Conservation (phyloP, 2,329 filamentous ascomycete genomes). For the Ceratocystis papillata region DNA sequence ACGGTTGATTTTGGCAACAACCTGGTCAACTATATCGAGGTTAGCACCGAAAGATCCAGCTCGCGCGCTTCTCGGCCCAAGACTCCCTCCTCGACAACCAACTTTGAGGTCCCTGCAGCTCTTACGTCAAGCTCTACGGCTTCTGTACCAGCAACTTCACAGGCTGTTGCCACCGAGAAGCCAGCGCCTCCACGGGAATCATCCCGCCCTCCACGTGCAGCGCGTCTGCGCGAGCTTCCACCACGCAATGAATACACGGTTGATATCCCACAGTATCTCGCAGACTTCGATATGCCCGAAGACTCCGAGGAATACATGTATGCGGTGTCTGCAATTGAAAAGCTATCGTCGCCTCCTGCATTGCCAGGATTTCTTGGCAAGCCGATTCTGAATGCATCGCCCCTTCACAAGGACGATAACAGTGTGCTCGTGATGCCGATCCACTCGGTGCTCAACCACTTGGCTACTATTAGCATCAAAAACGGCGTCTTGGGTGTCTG, state of each 20-base stretch:
- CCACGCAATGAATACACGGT: conserved; percentile 54
- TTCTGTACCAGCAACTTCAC: conserved; percentile 24
- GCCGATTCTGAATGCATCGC: conserved; percentile 83
- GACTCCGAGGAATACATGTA: conserved; percentile 64
- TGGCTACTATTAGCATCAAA: conserved; percentile 97
- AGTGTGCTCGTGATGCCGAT: conserved; percentile 96
- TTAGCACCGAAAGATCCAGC: conserved; percentile 55
- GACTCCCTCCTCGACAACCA: conserved; percentile 16
- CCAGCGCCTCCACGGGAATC: conserved; percentile 35
- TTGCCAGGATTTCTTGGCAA: conserved; percentile 87
- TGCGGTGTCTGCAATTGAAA: conserved; percentile 63
- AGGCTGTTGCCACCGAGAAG: conserved; percentile 27
- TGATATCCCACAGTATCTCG: conserved; percentile 71
- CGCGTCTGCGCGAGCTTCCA: conserved; percentile 45
- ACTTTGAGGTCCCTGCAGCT: conserved; percentile 29
- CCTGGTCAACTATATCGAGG: conserved; percentile 95
- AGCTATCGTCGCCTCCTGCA: conserved; percentile 70
- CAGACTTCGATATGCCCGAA: conserved; percentile 77
- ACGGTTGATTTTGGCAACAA: conserved; percentile 98
- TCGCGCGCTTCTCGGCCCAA: conserved; percentile 29
- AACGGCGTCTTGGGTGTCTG: conserved; percentile 91
- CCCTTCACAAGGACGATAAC: conserved; percentile 93
- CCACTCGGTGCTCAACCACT: conserved; percentile 89
- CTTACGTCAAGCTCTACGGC: conserved; percentile 24
- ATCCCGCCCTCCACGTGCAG: conserved; percentile 30